A percentile compares a stretch with the other conserved stretches of the same genome.
Conservation (phyloP, 1,284 basidiomycete genomes). For the Boletellus sp. region DNA sequence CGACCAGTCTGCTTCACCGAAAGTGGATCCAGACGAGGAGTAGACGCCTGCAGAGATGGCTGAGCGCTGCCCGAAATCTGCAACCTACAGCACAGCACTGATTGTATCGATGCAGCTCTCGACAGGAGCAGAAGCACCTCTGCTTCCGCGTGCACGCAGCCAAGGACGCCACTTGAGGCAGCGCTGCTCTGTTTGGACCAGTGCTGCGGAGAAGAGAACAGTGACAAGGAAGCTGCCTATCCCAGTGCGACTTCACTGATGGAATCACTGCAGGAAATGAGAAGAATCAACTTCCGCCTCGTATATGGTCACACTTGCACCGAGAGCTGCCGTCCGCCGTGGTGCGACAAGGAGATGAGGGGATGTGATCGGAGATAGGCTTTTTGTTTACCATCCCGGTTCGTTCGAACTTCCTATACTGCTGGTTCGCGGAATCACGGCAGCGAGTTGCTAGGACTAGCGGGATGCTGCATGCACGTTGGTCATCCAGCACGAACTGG, state of each 20-base stretch:
- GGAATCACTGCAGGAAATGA: constrained; percentile 12
- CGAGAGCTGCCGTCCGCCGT: constrained; percentile 47
- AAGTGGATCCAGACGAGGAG: neutral
- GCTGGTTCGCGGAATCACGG: constrained; percentile 10
- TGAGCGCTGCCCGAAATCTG: constrained; percentile 4
- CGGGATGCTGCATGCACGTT: neutral
- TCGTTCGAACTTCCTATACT: constrained; percentile 1
- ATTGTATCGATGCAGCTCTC: constrained; percentile 3
- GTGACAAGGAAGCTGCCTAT: constrained; percentile 15
- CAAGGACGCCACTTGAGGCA: constrained; percentile 13
- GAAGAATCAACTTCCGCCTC: constrained; percentile 36
- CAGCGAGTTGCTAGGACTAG: neutral
- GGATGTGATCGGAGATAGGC: constrained; percentile 33
- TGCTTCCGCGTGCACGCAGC: constrained; percentile 12
- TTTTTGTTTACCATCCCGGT: constrained; percentile 26
- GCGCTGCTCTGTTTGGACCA: constrained; percentile 8
- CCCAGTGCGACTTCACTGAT: constrained; percentile 12
- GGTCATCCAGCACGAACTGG: constrained; percentile 7
- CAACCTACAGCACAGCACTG: constrained; percentile 1
- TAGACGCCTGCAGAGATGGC: neutral
- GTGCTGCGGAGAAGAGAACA: constrained; percentile 5
- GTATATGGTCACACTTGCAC: constrained; percentile 50
- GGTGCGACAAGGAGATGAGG: constrained; percentile 47
- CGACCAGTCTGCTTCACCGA: neutral
- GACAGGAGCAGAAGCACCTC: constrained; percentile 26